A percentile compares a stretch with the other conserved stretches of the same genome.
phyloP scores from a whole-genome alignment of 345 rosid species.

The Eucalyptus grandis region DNA sequence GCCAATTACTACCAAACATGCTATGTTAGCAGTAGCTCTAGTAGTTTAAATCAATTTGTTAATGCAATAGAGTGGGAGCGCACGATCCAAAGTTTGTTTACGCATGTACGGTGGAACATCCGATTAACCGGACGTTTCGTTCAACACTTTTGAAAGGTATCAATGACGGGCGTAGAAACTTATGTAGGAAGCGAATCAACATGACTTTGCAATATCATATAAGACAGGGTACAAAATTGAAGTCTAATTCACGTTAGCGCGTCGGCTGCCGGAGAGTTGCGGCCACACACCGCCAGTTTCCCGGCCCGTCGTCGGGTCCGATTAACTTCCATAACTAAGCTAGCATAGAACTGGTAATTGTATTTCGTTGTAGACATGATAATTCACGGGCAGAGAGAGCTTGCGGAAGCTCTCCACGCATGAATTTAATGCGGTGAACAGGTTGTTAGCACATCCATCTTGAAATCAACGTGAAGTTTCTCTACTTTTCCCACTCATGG shows the following conservation, averaged over 20 bases:
- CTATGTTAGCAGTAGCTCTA: not conserved
- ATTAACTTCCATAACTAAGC: not conserved
- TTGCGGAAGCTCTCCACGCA: not conserved
- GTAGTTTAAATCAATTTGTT: not conserved
- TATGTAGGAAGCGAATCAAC: not conserved
- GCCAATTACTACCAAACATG: not conserved
- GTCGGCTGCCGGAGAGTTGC: not conserved
- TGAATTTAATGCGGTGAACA: not conserved
- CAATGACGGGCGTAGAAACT: not conserved
- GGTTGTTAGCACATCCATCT: no score
- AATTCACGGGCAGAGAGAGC: not conserved
- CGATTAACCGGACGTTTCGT: not conserved
- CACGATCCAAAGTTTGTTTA: not conserved
- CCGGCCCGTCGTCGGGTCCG: not conserved
- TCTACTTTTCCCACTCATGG: not conserved
- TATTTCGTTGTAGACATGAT: not conserved
- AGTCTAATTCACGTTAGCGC: not conserved
- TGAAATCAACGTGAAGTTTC: not conserved
- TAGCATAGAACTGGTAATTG: not conserved
- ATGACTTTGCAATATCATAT: not conserved
- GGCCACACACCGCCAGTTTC: not conserved
- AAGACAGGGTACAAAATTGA: not conserved
- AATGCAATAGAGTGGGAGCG: not conserved
- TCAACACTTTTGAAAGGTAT: not conserved
- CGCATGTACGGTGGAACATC: not conserved